Base-by-base conservation (phyloP, 2,329 filamentous ascomycete genomes). In the Trichoderma endophyticum region DNA sequence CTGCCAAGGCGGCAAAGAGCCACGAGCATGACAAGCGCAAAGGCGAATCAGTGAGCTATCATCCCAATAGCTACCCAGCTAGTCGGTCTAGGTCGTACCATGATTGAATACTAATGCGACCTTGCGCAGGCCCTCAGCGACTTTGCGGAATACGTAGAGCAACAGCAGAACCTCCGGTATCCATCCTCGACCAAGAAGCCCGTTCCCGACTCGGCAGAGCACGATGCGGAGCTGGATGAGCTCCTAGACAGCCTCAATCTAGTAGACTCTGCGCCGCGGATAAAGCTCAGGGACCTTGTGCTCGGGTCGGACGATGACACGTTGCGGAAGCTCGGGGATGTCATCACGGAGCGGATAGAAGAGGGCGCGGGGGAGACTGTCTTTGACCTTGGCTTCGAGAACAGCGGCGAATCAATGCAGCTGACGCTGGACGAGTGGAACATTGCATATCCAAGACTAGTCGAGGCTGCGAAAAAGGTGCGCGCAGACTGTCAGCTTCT, bases 81-180 rank as follows among this genome's bases (percentile, higher is more conserved):
- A 6, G 21, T 9, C 11, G 2, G 15, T n/a, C 24, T 57, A 15
- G 11, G 6, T 56, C 32, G 11, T 5, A 9, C 14, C 51, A 21
- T 28, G 32, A 32, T 36, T 36, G 24, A 8, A 32, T 30, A 12
- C 63, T 57, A 14, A 73, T 34, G 24, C 51, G 28, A 43, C 5
- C 32, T 6, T 24, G 63, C 15, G 43, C 48, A 76, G 87, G 95
- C 95, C 14, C 87, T 99, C 71, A 96, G 93, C 84, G 96, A 98
- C 77, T 99, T 99, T 80, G 94, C 95, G 81, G 96, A 99, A 78
- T 98, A 98, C 78, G 96, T 98, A 75, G 94, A 98, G 82, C 92
- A 94, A 80, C 95, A 98, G 81, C 96, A 98, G 82, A 90, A 91
- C 15, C 83, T 91, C 64, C 91, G 92, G 71, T 91, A 89, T 76